phyloP scores from a whole-genome alignment of 805 yeast species.

The Saturnispora sekii region DNA sequence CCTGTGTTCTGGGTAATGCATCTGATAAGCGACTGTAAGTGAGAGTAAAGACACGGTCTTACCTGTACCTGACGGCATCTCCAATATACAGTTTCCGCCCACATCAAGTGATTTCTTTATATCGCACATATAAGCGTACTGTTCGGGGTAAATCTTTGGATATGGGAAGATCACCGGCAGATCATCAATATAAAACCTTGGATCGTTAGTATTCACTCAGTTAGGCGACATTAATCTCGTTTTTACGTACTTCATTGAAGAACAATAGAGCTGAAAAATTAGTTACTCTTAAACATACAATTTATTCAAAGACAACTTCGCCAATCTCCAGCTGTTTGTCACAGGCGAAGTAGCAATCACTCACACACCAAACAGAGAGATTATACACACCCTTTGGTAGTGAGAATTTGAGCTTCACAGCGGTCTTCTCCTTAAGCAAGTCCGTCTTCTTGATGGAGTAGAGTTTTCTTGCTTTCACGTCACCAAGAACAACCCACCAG shows the following conservation, averaged over 20 bases:
- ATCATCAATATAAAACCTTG: constrained; percentile 86
- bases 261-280: not conserved
- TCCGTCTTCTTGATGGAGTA: constrained; percentile 64
- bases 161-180: constrained; percentile 93
- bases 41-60: constrained; percentile 90
- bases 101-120: constrained; percentile 88
- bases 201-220: constrained; percentile 9
- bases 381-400: constrained; percentile 55
- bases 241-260: constrained; percentile 14
- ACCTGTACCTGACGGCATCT: constrained; percentile 99
- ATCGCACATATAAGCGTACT: constrained; percentile 95
- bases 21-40: constrained; percentile 88
- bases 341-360: constrained; percentile 89
- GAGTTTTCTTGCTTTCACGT: constrained; percentile 44
- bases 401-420: constrained; percentile 43
- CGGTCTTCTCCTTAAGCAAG: constrained; percentile 42
- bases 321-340: constrained; percentile 61
- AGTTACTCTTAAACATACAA: not conserved
- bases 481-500: constrained; percentile 90
- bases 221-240: not conserved
- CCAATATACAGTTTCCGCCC: constrained; percentile 92
- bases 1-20: constrained; percentile 85
- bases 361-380: constrained; percentile 72
- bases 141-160: constrained; percentile 96
- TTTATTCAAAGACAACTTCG: not conserved